Evolutionary conservation across 306 rosid species (phyloP).

Genomic region (Sesbania bispinosa): DNA sequence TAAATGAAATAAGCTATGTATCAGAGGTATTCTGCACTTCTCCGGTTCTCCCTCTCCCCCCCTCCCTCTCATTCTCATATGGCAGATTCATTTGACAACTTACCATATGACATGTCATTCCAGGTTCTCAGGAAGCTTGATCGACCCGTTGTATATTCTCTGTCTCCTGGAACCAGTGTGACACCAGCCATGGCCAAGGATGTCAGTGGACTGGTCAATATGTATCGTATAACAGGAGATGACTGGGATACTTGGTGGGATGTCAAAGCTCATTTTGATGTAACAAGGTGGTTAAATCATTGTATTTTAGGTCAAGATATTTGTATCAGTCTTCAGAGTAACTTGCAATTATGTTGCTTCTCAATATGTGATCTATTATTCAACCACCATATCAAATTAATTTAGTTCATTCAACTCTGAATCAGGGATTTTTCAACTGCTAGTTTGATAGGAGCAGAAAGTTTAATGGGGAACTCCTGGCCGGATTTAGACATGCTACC

Average conservation of each 20-base stretch:
- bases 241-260: slow-evolving; percentile 96
- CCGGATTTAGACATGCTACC: slow-evolving; percentile 99
- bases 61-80: neutral
- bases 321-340: slow-evolving; percentile 15
- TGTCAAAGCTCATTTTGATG: slow-evolving; percentile 67
- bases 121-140: slow-evolving; percentile 74
- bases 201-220: slow-evolving; percentile 67
- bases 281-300: slow-evolving; percentile 54
- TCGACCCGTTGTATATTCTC: slow-evolving; percentile 70
- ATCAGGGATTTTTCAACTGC: slow-evolving; percentile 78
- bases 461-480: slow-evolving; percentile 85
- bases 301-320: slow-evolving; percentile 2
- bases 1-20: slow-evolving; percentile 69
- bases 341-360: slow-evolving; percentile 20
- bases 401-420: slow-evolving; percentile 22
- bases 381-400: neutral
- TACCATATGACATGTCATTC: slow-evolving; percentile 12
- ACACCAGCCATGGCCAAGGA: slow-evolving; percentile 79
- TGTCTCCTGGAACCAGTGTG: slow-evolving; percentile 89
- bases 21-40: slow-evolving; percentile 60
- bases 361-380: neutral
- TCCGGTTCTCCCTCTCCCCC: neutral
- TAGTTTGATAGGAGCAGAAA: slow-evolving; percentile 62
- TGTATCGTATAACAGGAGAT: slow-evolving; percentile 92
- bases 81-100: neutral